Conservation (phyloP, 805 yeast species). For the Zygotorulaspora florentina region DNA sequence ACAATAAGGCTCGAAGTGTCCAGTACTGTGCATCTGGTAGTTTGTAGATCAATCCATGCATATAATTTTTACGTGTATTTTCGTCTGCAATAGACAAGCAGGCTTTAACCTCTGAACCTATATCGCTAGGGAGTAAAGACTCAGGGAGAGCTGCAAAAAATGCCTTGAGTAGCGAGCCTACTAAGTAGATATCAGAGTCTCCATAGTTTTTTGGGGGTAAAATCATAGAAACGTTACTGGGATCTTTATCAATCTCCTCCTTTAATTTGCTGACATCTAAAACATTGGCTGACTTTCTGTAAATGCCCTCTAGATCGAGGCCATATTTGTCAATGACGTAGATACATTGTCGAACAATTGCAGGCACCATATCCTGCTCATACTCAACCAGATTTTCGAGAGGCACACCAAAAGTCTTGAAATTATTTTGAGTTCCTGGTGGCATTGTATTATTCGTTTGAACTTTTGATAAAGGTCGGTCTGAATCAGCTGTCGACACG, state of each 20-base stretch:
- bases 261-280: conserved; percentile 68
- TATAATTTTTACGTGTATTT: conserved; percentile 58
- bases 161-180: conserved; percentile 81
- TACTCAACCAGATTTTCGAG: conserved; percentile 70
- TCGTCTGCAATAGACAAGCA: conserved; percentile 70
- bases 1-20: conserved; percentile 76
- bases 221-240: conserved; percentile 55
- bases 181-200: conserved; percentile 79
- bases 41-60: conserved; percentile 84
- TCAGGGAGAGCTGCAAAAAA: conserved; percentile 85
- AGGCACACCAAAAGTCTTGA: conserved; percentile 75
- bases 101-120: conserved; percentile 31
- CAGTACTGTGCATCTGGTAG: conserved; percentile 94
- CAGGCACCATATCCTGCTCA: conserved; percentile 90
- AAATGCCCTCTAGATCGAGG: conserved; percentile 80
- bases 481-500: conserved; percentile 23
- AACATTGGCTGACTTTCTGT: conserved; percentile 78
- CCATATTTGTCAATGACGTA: conserved; percentile 84
- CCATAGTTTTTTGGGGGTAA: conserved; percentile 53
- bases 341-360: conserved; percentile 83
- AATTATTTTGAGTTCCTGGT: conserved; percentile 36
- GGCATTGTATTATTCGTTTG: conserved; percentile 34
- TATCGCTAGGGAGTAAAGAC: conserved; percentile 28
- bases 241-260: conserved; percentile 69
- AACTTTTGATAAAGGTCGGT: conserved; percentile 33